These are phyloP conservation scores for Rhynchospora breviuscula DNA, from an alignment of 176 grass and related monocot genomes.

Conservation along the genomic window DNA sequence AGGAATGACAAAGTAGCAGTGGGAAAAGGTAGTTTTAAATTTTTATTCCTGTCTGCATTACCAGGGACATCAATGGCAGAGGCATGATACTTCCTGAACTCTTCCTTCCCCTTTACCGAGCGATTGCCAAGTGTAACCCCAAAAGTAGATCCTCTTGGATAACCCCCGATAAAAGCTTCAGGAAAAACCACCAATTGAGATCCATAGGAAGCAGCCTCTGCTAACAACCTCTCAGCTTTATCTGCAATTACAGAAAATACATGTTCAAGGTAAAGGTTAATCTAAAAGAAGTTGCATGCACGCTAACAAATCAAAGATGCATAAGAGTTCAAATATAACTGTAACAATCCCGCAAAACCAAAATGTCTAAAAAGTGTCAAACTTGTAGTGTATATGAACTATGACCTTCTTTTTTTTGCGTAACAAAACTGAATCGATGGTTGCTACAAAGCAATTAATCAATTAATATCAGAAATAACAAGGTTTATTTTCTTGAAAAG, in stretches of 20 bases:
- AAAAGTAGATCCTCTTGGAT: constrained; percentile 79
- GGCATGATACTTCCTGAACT: constrained; percentile 77
- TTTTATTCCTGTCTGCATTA: constrained; percentile 30
- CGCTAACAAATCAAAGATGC: background rate
- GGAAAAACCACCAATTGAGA: constrained; percentile 88
- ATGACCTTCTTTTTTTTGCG: background rate
- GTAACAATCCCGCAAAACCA: background rate
- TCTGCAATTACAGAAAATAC: constrained; percentile 32
- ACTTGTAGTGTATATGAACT: background rate
- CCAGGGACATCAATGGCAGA: constrained; percentile 89
- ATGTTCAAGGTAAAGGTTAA: background rate
- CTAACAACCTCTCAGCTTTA: constrained; percentile 76
- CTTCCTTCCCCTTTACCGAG: constrained; percentile 70
- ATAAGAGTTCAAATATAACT: background rate
- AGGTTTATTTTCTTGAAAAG: background rate
- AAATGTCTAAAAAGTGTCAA: background rate
- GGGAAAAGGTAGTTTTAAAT: background rate
- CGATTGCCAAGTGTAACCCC: constrained; percentile 71
- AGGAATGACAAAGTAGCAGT: background rate
- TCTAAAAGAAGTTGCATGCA: background rate
- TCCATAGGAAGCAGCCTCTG: constrained; percentile 68
- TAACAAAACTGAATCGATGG: background rate
- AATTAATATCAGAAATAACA: background rate
- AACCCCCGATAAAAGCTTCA: constrained; percentile 86
- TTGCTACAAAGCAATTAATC: background rate